Base-by-base conservation (phyloP, 805 yeast species). In the Yarrowia divulgata region DNA sequence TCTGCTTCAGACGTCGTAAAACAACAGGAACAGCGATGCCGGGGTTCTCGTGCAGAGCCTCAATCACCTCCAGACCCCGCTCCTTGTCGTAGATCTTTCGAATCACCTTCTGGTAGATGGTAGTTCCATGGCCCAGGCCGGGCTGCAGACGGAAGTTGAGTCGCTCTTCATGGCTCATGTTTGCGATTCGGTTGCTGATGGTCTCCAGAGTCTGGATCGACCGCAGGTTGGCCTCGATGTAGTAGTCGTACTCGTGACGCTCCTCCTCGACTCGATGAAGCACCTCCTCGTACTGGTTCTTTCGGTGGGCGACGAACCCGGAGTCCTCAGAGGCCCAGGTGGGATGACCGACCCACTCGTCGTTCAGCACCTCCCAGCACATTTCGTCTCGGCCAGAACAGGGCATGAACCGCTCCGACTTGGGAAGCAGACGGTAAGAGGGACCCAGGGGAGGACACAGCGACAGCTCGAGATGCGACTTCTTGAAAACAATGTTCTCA, bases 251-350 rank as follows among this genome's bases (percentile, higher is more conserved):
- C 79, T 95, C 99, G 73, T 93, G 97, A 77, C 99, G 88, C 80
- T 95, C 99, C 78, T 95, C 99, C 79, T 95, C 99, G 70, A 93
- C 91, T 77, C 97, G 89, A 81, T 93, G 93, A 68, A 95, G 80
- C 63, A 95, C 91, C 78, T 95, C 99, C 79, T 95, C 99, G 77
- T 94, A 95, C 80, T 95, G 99, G 77, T 95, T 95, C 79, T 95
- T 95, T 73, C 98, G 87, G 78, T 95, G 99, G n/a, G 99, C 97
- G 77, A 95, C 93, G 75, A 94, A 95, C 0, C 99, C 99, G 13
- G 97, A 91, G 78, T 95, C 99, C 78, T 95, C 99, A 0, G 98
- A 94, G 4, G 98, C 99, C 99, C 99, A 95, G n/a, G 97, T 96
- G 29, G 99, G 99, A 79, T 95, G 98, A 8, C 98, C 97, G 43